Evolutionary conservation across 495 filamentous ascomycete species (phyloP), one percentile per base, ranked within the genome.

Genomic region (Lophiotrema nucula): DNA sequence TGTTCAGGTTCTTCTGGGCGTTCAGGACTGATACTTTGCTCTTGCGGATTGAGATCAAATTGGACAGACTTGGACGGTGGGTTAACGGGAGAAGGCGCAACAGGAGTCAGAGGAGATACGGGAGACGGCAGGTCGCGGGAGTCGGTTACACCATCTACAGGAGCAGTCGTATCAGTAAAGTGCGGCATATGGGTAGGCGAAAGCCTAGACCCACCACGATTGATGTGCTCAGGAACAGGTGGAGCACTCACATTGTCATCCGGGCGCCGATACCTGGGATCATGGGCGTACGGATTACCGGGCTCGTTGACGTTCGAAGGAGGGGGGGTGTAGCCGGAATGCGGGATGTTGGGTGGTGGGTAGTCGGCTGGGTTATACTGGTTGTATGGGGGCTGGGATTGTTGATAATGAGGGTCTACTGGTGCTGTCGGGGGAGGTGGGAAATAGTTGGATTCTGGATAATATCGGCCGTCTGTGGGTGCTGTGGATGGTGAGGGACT

Each of bases 341-440:
- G 37, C 11, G 51, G 49, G 5, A 22, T 21, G 31, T 39, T 39
- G n/a, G 51, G 53, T 38, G 69, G 65, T 15, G 60, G 66, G 49
- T 74, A 77, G 54, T 76, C 73, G 26, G 72, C 67, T 38, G 76
- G 75, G 49, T 76, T 75, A 65, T 77, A 78, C 2, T 70, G 66
- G 53, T 62, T 33, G 48, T 67, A 58, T 31, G 56, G 46, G 24
- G 43, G 43, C n/a, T n/a, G n/a, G n/a, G n/a, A n/a, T 41, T 57
- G n/a, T 18, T 53, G 18, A 27, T 44, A 27, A 13, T 56, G 28
- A 16, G 56, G 52, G 11, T 67, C 57, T 18, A 64, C 53, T 41
- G 54, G 57, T 23, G 21, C 50, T 8, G 68, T 67, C 25, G 75
- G 75, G 21, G 76, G 75, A 4, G 76, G 74, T 22, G 72, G 69